phyloP scores from a whole-genome alignment of 2,329 filamentous ascomycete species.

The Hypoxylon sp. region DNA sequence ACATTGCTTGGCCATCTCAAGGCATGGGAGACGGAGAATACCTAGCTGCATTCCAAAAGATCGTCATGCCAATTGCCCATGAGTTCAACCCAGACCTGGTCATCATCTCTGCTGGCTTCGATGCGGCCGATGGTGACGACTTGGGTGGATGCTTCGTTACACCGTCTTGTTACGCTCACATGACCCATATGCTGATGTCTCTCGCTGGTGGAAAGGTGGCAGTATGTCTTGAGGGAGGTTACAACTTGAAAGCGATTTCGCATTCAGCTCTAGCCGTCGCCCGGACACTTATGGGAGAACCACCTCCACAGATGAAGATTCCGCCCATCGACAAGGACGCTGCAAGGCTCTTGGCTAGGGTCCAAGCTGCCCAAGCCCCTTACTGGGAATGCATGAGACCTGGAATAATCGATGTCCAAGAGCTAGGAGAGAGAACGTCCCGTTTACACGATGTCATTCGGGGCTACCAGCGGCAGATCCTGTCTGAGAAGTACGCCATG shows the following conservation, averaged over 20 bases:
- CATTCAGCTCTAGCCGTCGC: slow-evolving; percentile 93
- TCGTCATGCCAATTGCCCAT: slow-evolving; percentile 94
- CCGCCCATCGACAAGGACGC: slow-evolving; percentile 72
- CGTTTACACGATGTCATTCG: slow-evolving; percentile 86
- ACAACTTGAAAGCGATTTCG: slow-evolving; percentile 94
- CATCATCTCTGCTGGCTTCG: slow-evolving; percentile 95
- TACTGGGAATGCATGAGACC: slow-evolving; percentile 94
- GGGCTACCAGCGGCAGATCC: slow-evolving; percentile 77
- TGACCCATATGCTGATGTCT: slow-evolving; percentile 99
- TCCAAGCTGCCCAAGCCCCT: slow-evolving; percentile 72
- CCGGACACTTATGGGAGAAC: slow-evolving; percentile 94
- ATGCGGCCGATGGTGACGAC: slow-evolving; percentile 93
- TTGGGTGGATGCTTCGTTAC: slow-evolving; percentile 94
- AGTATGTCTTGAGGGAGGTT: slow-evolving; percentile 95
- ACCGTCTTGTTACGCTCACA: slow-evolving; percentile 92
- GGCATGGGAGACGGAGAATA: slow-evolving; percentile 98
- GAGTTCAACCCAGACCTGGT: slow-evolving; percentile 96
- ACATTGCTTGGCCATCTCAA: slow-evolving; percentile 77
- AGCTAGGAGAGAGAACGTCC: slow-evolving; percentile 68
- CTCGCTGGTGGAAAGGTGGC: slow-evolving; percentile 90
- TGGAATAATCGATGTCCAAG: slow-evolving; percentile 69
- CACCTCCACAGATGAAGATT: slow-evolving; percentile 75
- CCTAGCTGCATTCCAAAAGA: slow-evolving; percentile 93
- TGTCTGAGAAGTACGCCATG: slow-evolving; percentile 83
- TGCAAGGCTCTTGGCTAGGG: slow-evolving; percentile 68